Base-by-base conservation (phyloP, 805 yeast species). In the Candida xiaguanensis region DNA sequence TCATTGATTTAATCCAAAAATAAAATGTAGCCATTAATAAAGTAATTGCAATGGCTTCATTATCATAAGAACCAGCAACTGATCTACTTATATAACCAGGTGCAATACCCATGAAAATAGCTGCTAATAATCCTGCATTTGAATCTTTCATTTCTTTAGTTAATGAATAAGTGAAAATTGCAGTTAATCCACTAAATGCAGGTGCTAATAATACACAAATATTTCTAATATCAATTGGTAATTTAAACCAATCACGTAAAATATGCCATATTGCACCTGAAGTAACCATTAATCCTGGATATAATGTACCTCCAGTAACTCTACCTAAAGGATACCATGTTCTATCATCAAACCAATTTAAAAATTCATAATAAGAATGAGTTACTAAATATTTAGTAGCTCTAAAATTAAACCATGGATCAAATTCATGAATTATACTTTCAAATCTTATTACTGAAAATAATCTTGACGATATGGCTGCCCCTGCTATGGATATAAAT, bases 271-370 rank as follows among this genome's bases (percentile, higher is more conserved):
- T 82, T 16, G 86, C 74, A 16, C 95, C 95, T n/a, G 95, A 81
- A 3, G 99, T 88, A 18, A 95, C 96, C 99, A 93, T 93, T 49
- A 95, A 70, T 6, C 99, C 99, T 3, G 99, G 99, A 57, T 95
- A 93, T 46, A 93, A 65, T 1, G 99, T 95, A 42, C 99, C 99
- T 51, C 99, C 99, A 9, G 99, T 93, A 56, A 93, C 99, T 67
- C 99, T 78, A 15, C 99, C 99, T 50, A 93, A 73, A 14, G 99
- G 99, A 62, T 93, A 93, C 99, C 99, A 93, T 14, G 99, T 91
- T 58, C 96, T 79, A 61, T 91, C 97, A 61, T 93, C 99, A 55
- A 93, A 93, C 99, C 99, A 93, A 62, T 93, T 93, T 55, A 95
- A 74, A 56, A 93, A 95, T 49, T 89, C 90, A 70, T 89, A 84